Percentiles rank a stretch among this genome's conserved stretches.
Conservation (phyloP, 73 alveolate species). For the Durusdinium trenchii region DNA sequence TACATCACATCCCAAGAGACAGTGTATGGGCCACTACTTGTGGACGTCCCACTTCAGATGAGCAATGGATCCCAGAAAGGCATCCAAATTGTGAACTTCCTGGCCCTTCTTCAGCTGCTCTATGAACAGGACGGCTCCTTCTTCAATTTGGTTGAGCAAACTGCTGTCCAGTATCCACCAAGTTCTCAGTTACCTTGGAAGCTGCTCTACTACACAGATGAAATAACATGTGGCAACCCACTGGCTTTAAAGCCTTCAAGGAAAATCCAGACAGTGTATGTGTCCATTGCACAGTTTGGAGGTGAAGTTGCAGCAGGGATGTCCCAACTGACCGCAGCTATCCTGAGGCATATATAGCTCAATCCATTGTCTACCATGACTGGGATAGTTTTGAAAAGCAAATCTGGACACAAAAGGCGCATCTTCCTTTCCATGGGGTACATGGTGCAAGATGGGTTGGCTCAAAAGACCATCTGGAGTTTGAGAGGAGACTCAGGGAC, state of each 20-base stretch:
- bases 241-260: neutral
- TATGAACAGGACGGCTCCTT: neutral
- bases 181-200: neutral
- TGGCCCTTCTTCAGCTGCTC: neutral
- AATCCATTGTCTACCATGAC: neutral
- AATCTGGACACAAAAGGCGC: neutral
- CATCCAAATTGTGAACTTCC: neutral
- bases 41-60: neutral
- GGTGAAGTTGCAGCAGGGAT: neutral
- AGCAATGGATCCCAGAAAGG: neutral
- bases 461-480: neutral
- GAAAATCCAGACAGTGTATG: neutral
- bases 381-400: neutral
- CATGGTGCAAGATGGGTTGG: neutral
- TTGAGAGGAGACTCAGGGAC: neutral
- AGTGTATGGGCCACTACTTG: neutral
- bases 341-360: neutral
- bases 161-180: neutral
- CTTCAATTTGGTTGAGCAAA: too few relatives aligned
- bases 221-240: neutral
- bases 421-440: neutral
- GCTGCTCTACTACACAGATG: neutral
- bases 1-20: neutral
- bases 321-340: neutral
- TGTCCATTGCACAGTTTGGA: neutral